phyloP scores from a whole-genome alignment of 208 protist species.

The Leishmania major region DNA sequence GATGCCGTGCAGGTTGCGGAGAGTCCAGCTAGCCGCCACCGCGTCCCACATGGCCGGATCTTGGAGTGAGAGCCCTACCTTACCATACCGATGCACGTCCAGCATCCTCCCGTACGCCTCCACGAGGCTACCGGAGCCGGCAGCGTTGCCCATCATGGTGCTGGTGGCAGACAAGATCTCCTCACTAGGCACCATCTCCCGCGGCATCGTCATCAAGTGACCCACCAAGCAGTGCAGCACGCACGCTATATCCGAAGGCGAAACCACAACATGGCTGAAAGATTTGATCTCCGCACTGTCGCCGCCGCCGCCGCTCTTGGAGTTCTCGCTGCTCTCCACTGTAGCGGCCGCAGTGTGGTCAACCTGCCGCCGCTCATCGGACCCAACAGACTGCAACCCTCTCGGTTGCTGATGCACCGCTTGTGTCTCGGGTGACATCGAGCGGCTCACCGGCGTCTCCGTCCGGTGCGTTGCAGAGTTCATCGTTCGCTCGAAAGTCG shows the following conservation, averaged over 20 bases:
- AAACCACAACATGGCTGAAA: conserved; percentile 57
- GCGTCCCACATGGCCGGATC: conserved; percentile 39
- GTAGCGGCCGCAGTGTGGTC: neutral
- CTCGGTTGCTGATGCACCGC: neutral
- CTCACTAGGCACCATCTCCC: conserved; percentile 33
- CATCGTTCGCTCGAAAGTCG: conserved; percentile 7
- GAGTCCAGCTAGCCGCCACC: conserved; percentile 30
- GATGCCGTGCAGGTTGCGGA: conserved; percentile 27
- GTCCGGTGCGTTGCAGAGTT: conserved; percentile 7
- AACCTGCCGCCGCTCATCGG: neutral
- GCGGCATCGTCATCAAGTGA: conserved; percentile 61
- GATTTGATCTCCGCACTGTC: conserved; percentile 18
- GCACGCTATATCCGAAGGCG: conserved; percentile 69
- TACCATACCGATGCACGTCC: conserved; percentile 19
- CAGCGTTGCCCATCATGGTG: conserved; percentile 25
- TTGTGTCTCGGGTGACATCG: conserved; percentile 2
- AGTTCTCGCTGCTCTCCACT: conserved; percentile 2
- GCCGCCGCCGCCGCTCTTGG: neutral
- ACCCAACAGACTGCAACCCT: neutral
- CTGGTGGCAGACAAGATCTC: conserved; percentile 25
- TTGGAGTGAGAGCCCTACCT: conserved; percentile 23
- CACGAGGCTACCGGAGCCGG: conserved; percentile 23
- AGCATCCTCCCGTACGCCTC: conserved; percentile 25
- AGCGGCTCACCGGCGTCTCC: conserved; percentile 1
- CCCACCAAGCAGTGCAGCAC: conserved; percentile 61